phyloP scores from a whole-genome alignment of 805 yeast genomes.

The Torulaspora microellipsoides region DNA sequence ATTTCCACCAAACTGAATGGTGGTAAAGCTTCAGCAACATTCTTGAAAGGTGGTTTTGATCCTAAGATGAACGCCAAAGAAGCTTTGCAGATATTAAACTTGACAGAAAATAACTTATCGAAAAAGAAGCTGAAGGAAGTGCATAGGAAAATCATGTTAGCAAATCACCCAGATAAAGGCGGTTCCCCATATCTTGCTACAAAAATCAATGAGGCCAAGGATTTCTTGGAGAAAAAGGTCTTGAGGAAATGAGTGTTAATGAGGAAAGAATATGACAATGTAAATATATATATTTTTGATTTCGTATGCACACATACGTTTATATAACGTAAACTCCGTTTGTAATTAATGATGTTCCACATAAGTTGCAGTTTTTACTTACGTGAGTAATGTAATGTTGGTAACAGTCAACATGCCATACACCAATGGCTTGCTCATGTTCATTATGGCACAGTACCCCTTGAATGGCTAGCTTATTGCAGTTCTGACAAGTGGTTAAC shows the following conservation, averaged over 20 bases:
- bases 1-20: slow-evolving; percentile 44
- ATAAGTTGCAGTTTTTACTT: slow-evolving; percentile 19
- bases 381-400: slow-evolving; percentile 29
- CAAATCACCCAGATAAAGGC: slow-evolving; percentile 93
- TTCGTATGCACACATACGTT: background rate
- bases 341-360: slow-evolving; percentile 16
- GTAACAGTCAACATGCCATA: slow-evolving; percentile 33
- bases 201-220: slow-evolving; percentile 88
- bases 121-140: slow-evolving; percentile 72
- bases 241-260: slow-evolving; percentile 14
- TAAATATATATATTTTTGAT: slow-evolving; percentile 3
- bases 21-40: slow-evolving; percentile 49
- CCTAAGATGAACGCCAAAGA: slow-evolving; percentile 86
- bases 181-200: slow-evolving; percentile 89
- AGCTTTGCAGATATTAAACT: slow-evolving; percentile 77
- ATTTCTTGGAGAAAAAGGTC: slow-evolving; percentile 37
- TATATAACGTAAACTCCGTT: slow-evolving; percentile 24
- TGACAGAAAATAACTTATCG: slow-evolving; percentile 60
- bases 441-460: slow-evolving; percentile 26
- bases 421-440: background rate
- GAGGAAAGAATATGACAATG: slow-evolving; percentile 1
- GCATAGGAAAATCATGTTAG: slow-evolving; percentile 83
- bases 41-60: slow-evolving; percentile 85
- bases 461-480: slow-evolving; percentile 21
- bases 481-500: slow-evolving; percentile 20